Base-by-base conservation (phyloP, 2,329 filamentous ascomycete genomes). In the Mollisiaceae sp. region DNA sequence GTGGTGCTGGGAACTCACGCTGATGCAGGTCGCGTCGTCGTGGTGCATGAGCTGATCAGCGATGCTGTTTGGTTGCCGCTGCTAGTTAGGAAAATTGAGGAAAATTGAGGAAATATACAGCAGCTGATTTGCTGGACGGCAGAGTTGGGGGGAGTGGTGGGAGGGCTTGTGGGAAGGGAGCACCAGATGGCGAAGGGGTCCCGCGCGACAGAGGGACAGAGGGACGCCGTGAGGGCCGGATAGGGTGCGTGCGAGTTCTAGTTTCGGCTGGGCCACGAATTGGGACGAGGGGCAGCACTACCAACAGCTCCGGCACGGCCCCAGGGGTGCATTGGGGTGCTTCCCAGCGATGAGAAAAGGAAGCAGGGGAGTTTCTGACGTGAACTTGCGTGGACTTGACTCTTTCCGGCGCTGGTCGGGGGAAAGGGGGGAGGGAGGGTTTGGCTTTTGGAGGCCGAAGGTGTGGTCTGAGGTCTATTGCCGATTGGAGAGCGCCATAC, bases 21-120 rank as follows among this genome's bases (percentile, higher is more conserved):
- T 63, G 63, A 59, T 67, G 69, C 65, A 69, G 69, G 65, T 69
- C 66, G 65, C 67, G 68, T 65, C 64, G 62, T 65, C 60, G 56
- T 41, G 45, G 52, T 66, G 66, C 65, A 66, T 67, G 65, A 69
- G 65, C 57, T 62, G 63, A 66, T 66, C 54, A 50, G 39, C 43
- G 58, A 24, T 18, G 15, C 47, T 64, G 64, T 64, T 62, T 66
- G 68, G 65, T 50, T 57, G 63, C 18, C 20, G 52, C 24, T 47
- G 64, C 59, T 15, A 38, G 45, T 50, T 24, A 39, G 60, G 27
- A 59, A 39, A 59, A 55, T 24, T 14, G 55, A 56, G 45, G 56
- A 35, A 15, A 62, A 47, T 27, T 38, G 58, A 15, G 24, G 43
- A 41, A 41, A 3, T 3, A 32, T 32, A 6, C 27, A 32, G 27